Base-by-base conservation (phyloP, 306 rosid species). In the Lathyrus tuberosus region DNA sequence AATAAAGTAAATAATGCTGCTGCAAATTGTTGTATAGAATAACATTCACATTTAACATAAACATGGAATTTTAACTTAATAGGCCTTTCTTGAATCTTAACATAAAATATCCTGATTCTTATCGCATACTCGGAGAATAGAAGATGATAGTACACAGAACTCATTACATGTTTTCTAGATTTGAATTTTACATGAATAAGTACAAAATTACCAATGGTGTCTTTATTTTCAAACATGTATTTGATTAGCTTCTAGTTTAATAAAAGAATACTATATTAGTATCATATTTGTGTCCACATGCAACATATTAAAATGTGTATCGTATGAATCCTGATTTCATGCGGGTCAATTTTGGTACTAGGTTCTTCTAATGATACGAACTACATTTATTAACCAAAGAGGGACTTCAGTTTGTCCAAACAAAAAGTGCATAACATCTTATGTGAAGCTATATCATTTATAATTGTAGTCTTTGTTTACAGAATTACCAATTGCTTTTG, bases 401-500 rank as follows among this genome's bases (percentile, higher is more conserved):
- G 28, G 59, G 30, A 33, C 35, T 20, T 20, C 38, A 46, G 40
- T 38, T 35, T 64, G 42, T 40, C 52, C 7, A 13, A 28, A 61
- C 30, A 28, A 61, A 53, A 31, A 5, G 16, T 37, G 60, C 70
- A 67, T 11, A 30, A 58, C 8, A 46, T 38, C 28, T 46, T 48
- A 28, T 10, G 62, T 72, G 16, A 20, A 59, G 72, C 40, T 40
- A 60, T 57, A 61, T 58, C 15, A 62, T 46, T 74, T 35, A 61
- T 51, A 49, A 52, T 7, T 24, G 17, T 15, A 66, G 16, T 20
- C 43, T 10, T 26, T 46, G 18, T 42, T 62, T 47, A 69, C 69
- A 48, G 78, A 79, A 67, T 86, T 89, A 92, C 98, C 96, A 62
- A 85, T 81, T 43, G 95, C 98, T 71, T 82, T 90, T 59, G 98